phyloP scores from a whole-genome alignment of 495 filamentous ascomycete genomes.

The Bathelium albidoporum region DNA sequence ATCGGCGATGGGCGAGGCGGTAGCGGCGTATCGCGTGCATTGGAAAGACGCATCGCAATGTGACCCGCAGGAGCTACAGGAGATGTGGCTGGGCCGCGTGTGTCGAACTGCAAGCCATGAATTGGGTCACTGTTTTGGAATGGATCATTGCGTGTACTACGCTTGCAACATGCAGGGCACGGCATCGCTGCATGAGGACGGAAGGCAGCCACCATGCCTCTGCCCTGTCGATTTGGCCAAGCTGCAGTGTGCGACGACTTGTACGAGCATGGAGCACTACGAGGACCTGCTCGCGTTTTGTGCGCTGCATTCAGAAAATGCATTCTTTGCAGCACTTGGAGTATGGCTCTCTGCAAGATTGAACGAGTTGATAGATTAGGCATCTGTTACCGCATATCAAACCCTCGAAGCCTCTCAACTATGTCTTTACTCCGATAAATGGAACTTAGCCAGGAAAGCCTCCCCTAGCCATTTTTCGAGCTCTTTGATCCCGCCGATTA shows the following conservation, averaged over 20 bases:
- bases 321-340: slow-evolving; percentile 16
- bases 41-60: background rate
- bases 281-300: slow-evolving; percentile 37
- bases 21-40: background rate
- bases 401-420: background rate
- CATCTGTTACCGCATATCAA: background rate
- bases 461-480: slow-evolving; percentile 37
- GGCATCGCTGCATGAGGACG: slow-evolving; percentile 49
- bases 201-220: slow-evolving; percentile 54
- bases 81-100: slow-evolving; percentile 47
- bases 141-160: slow-evolving; percentile 59
- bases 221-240: slow-evolving; percentile 56
- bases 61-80: slow-evolving; percentile 4
- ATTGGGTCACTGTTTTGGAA: slow-evolving; percentile 55
- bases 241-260: slow-evolving; percentile 35
- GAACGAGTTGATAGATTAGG: background rate
- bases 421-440: background rate
- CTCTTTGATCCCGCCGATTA: slow-evolving; percentile 34
- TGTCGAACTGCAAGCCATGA: slow-evolving; percentile 53
- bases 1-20: slow-evolving; percentile 5
- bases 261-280: slow-evolving; percentile 34
- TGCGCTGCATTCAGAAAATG: slow-evolving; percentile 16
- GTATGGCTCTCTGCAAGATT: slow-evolving; percentile 12
- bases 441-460: slow-evolving; percentile 28
- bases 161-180: slow-evolving; percentile 62